Evolutionary conservation across 2,329 filamentous ascomycete species (phyloP), one percentile per base, ranked within the genome.

Genomic region (Claviceps paspali): DNA sequence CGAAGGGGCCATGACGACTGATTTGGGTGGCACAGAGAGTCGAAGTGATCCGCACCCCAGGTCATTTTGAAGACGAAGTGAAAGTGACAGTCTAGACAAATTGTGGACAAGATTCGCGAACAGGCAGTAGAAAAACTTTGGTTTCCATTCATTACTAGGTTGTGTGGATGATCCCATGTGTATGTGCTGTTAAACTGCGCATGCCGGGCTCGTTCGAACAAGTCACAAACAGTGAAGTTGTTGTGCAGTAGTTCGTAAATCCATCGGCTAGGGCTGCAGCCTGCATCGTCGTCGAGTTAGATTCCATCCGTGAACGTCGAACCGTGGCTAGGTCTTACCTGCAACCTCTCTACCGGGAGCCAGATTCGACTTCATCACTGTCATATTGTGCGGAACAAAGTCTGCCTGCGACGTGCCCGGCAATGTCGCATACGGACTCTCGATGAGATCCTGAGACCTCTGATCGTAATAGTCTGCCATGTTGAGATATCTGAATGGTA

Each of bases 51-150:
- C 12, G 49, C 44, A 3, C 57, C 49, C 53, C 56, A 61, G 8
- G 45, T 39, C 40, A 58, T 53, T 18, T 52, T 58, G 45, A 63
- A 56, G 35, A 63, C 49, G 36, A 63, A 62, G 43, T 63, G 60
- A 24, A 59, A 60, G 35, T 60, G 57, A 35, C 61, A 63, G 32
- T 59, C 54, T 10, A 61, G 47, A 39, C 60, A 63, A 7, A 63
- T 49, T 3, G 59, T 49, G 4, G 60, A 62, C 2, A 63, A 38
- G 2, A 55, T 23, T 2, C 48, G 49, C 6, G 41, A 48, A 5
- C 47, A 49, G 2, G 39, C 29, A 21, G 51, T 49, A 1, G 41
- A 47, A 23, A 48, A 55, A 42, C 51, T 60, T 39, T 63, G 60
- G 34, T 62, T 62, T 22, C 59, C 59, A 35, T 60, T 60, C 40